phyloP scores from a whole-genome alignment of 495 filamentous ascomycete species.

The Penicillium nucicola region DNA sequence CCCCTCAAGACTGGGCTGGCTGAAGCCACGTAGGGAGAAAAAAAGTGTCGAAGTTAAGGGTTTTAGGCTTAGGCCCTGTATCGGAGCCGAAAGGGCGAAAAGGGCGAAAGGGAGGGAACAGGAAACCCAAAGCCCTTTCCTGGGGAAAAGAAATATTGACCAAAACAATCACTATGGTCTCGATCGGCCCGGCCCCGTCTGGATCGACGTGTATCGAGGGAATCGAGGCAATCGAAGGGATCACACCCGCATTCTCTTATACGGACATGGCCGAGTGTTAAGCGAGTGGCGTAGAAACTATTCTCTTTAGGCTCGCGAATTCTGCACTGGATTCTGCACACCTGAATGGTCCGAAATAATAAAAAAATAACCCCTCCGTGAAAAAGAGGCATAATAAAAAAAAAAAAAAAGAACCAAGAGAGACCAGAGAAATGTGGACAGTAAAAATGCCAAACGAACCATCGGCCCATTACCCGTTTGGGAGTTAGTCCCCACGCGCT shows the following conservation, averaged over 20 bases:
- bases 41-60: neutral
- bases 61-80: neutral
- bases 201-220: conserved; percentile 3
- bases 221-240: neutral
- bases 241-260: conserved; percentile 3
- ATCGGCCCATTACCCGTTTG: neutral
- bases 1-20: neutral
- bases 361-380: too few relatives aligned
- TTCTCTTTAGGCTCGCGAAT: neutral
- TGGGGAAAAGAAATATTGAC: conserved; percentile 19
- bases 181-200: conserved; percentile 22
- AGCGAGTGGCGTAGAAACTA: conserved; percentile 26
- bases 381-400: too few relatives aligned
- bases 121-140: neutral
- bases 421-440: too few relatives aligned
- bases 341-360: neutral
- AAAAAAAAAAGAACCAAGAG: neutral
- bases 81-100: conserved; percentile 21
- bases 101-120: neutral
- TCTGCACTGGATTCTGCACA: neutral
- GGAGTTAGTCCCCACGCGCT: neutral
- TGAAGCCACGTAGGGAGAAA: conserved; percentile 4
- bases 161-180: conserved; percentile 4
- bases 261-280: conserved; percentile 32
- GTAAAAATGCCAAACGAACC: neutral